Conservation (phyloP, 306 rosid genomes). For the Quercus parvula region DNA sequence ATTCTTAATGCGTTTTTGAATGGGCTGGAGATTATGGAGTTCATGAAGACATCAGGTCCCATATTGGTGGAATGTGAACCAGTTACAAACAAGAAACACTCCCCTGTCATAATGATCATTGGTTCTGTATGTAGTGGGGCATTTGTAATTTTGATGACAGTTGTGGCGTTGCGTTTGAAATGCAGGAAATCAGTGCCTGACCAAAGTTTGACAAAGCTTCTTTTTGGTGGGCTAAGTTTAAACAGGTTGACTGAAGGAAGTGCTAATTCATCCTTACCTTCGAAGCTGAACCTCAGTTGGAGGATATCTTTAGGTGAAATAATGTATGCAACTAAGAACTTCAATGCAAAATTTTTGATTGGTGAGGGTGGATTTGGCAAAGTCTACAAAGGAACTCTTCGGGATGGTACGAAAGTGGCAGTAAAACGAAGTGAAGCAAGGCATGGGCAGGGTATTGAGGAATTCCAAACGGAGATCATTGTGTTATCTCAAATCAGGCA, state of each 20-base stretch:
- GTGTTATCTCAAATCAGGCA: slow-evolving; percentile 52
- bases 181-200: slow-evolving; percentile 7
- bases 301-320: slow-evolving; percentile 36
- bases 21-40: slow-evolving; percentile 44
- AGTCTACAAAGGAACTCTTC: slow-evolving; percentile 50
- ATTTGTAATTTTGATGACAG: slow-evolving; percentile 7
- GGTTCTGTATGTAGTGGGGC: slow-evolving; percentile 31
- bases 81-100: background rate
- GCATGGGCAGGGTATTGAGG: slow-evolving; percentile 45
- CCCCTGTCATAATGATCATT: slow-evolving; percentile 1
- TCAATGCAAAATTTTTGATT: slow-evolving; percentile 24
- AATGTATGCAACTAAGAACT: slow-evolving; percentile 35
- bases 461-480: slow-evolving; percentile 51
- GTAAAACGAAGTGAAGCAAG: slow-evolving; percentile 52
- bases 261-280: slow-evolving; percentile 23
- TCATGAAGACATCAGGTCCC: background rate
- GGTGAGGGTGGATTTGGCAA: slow-evolving; percentile 56
- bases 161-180: slow-evolving; percentile 20
- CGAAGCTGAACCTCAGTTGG: slow-evolving; percentile 32
- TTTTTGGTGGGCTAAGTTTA: slow-evolving; percentile 23
- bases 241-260: slow-evolving; percentile 21
- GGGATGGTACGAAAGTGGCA: slow-evolving; percentile 34
- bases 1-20: slow-evolving; percentile 20
- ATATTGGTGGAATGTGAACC: background rate
- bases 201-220: slow-evolving; percentile 7